Base-by-base conservation (phyloP, 257 asterid species). In the Nicotiana knightiana region DNA sequence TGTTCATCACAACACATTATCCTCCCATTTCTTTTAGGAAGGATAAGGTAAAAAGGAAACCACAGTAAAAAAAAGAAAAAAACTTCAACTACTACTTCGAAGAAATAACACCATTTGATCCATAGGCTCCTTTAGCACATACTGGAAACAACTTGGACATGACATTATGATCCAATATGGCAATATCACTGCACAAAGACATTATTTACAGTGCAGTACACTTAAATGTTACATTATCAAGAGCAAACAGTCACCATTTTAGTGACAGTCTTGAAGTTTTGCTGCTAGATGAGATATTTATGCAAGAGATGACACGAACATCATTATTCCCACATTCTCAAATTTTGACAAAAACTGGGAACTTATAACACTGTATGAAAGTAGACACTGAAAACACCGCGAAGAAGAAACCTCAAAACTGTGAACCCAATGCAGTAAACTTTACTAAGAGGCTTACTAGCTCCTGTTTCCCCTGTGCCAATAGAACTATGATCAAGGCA, bases 351-450 rank as follows among this genome's bases (percentile, higher is more conserved):
- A 76, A 35, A 76, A 64, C 24, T 82, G 76, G 4, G 37, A 58
- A 39, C 35, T 76, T 18, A 4, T 32, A 7, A 15, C 9, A 1
- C 21, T 76, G 28, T 32, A 46, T 67, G 77, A 33, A 63, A 43
- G 79, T 70, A 73, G 17, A 51, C 35, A 12, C 24, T 11, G 80
- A 71, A 80, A 57, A 84, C 67, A 24, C 70, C 66, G 9, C 39
- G 46, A 33, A 84, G 35, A 63, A 84, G 46, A 30, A 80, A 35
- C 80, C 86, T 71, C 32, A 58, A 30, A 9, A 81, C 11, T 17
- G 86, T 71, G 13, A 80, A 84, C 5, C 86, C 86, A 70, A 80
- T 81, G 68, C 80, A 84, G 51, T 70, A 63, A 26, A 73, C 26
- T 37, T 84, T 80, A 63, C 79, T 71, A 24, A 82, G 53, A 32